phyloP scores from a whole-genome alignment of 2,329 filamentous ascomycete genomes.

The Ceratocystis smalleyi region DNA sequence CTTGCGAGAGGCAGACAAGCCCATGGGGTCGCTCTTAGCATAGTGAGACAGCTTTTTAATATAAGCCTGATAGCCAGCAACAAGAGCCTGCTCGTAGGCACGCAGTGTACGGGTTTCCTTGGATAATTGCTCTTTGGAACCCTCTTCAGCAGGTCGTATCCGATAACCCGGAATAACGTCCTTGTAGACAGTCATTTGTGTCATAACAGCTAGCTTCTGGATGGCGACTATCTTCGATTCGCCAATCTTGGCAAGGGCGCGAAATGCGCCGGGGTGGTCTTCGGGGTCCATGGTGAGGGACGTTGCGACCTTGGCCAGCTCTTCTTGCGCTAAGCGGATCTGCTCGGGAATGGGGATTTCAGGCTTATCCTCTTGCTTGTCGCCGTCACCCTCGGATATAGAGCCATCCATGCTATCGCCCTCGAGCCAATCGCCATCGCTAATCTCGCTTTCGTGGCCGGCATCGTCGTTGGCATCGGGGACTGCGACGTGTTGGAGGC shows the following conservation, averaged over 20 bases:
- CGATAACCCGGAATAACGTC: slow-evolving; percentile 93
- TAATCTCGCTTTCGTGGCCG: slow-evolving; percentile 32
- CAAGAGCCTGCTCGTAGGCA: slow-evolving; percentile 72
- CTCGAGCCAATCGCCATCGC: slow-evolving; percentile 46
- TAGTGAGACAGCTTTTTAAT: slow-evolving; percentile 58
- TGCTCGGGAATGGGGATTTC: slow-evolving; percentile 61
- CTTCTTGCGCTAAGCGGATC: slow-evolving; percentile 77
- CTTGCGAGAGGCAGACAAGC: slow-evolving; percentile 17
- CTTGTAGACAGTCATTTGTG: slow-evolving; percentile 82
- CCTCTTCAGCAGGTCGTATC: slow-evolving; percentile 67
- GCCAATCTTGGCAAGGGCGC: slow-evolving; percentile 58
- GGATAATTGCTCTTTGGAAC: slow-evolving; percentile 64
- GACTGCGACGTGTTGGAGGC: slow-evolving; percentile 42
- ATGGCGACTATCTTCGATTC: slow-evolving; percentile 55
- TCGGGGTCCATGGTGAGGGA: slow-evolving; percentile 84
- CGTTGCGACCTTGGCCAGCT: slow-evolving; percentile 68
- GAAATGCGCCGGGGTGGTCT: slow-evolving; percentile 69
- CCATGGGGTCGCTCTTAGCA: slow-evolving; percentile 39
- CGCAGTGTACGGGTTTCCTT: slow-evolving; percentile 78
- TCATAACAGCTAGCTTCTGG: slow-evolving; percentile 70
- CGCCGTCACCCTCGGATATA: slow-evolving; percentile 32
- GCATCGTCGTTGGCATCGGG: slow-evolving; percentile 47
- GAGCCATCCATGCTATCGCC: slow-evolving; percentile 38
- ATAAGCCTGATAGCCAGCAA: slow-evolving; percentile 73
- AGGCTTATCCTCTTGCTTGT: slow-evolving; percentile 36